Percentiles rank a stretch among this genome's conserved stretches.
Evolutionary conservation across 2,329 filamentous ascomycete genomes (phyloP).

Genomic region (Dothiorella sarmentorum): DNA sequence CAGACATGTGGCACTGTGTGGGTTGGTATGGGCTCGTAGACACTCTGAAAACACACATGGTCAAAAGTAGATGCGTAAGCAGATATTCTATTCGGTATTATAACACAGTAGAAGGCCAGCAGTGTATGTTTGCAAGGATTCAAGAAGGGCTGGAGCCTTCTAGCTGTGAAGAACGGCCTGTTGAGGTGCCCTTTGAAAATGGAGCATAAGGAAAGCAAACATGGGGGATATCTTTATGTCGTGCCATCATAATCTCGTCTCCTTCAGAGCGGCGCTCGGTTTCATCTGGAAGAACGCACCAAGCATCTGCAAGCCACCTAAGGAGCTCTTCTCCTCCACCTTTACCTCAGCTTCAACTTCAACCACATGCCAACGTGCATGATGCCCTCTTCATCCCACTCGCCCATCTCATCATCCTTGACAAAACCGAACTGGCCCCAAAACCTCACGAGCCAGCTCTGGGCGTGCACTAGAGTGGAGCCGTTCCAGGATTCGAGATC

Average conservation of each 20-base stretch:
- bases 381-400: conserved; percentile 18
- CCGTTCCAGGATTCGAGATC: conserved; percentile 62
- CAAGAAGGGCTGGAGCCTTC: neutral
- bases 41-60: too few relatives aligned
- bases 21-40: too few relatives aligned
- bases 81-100: neutral
- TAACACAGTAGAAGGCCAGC: neutral
- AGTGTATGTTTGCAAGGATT: neutral
- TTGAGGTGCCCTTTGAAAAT: neutral
- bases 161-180: neutral
- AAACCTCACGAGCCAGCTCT: conserved; percentile 59
- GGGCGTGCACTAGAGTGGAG: conserved; percentile 75
- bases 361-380: conserved; percentile 73
- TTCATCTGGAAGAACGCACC: neutral
- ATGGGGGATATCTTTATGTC: neutral
- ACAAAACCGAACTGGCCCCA: conserved; percentile 72
- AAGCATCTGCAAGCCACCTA: neutral
- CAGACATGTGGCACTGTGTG: neutral
- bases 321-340: neutral
- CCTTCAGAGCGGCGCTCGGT: neutral
- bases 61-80: neutral
- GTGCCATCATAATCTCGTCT: neutral
- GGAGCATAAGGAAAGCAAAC: neutral
- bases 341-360: conserved; percentile 35
- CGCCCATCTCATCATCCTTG: conserved; percentile 12